Percentiles rank a stretch among this genome's conserved stretches.
These are phyloP conservation scores for Solanum hybrid DNA, from an alignment of 305 asterid species.

Conservation along the genomic window DNA sequence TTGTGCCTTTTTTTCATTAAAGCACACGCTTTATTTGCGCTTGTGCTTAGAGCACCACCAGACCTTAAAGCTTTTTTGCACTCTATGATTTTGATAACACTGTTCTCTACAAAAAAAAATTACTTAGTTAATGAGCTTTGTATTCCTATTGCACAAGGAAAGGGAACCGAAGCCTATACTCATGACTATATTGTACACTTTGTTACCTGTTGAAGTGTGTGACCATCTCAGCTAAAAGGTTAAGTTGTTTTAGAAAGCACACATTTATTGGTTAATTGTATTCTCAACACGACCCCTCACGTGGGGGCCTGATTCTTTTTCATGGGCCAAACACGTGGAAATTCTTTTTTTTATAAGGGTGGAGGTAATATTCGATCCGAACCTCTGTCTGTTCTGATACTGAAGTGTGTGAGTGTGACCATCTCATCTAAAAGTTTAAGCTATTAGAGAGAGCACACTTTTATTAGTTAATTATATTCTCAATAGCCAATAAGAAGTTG, in stretches of 20 bases:
- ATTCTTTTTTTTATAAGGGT: not conserved
- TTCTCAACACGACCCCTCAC: not conserved
- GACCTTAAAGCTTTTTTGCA: not conserved
- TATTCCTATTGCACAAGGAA: not conserved
- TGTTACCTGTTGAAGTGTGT: not conserved
- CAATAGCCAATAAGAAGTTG: not conserved
- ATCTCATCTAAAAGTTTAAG: no score
- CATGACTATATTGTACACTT: not conserved
- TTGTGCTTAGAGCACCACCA: not conserved
- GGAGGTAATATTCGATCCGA: not conserved
- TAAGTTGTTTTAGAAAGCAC: not conserved
- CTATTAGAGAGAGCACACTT: not conserved
- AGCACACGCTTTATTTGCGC: not conserved
- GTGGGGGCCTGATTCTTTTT: no score
- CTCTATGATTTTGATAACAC: not conserved
- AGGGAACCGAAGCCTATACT: not conserved
- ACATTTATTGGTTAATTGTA: not conserved
- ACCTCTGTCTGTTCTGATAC: not conserved
- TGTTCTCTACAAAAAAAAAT: not conserved
- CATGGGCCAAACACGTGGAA: not conserved
- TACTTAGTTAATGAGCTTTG: not conserved
- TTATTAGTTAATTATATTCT: not conserved
- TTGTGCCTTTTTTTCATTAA: not conserved
- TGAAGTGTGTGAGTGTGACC: not conserved
- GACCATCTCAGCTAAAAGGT: not conserved